Conservation (phyloP, 805 yeast species). For the Candida gorgasii region DNA sequence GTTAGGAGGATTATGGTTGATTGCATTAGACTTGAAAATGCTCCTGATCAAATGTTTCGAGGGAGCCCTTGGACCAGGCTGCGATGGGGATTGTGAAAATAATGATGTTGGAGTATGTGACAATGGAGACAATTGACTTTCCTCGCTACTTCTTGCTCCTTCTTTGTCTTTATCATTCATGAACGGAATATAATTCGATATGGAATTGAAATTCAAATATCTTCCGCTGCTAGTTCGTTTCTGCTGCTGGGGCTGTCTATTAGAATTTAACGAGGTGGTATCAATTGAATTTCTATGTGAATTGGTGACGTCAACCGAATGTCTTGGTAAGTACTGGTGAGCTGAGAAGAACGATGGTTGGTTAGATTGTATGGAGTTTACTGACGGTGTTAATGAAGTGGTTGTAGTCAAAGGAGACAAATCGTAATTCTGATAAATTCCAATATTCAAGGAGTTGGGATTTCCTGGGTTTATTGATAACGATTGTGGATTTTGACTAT, state of each 20-base stretch:
- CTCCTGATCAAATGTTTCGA: conserved; percentile 35
- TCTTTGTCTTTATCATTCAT: conserved; percentile 33
- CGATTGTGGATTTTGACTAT: conserved; percentile 12
- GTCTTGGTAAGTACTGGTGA: conserved; percentile 39
- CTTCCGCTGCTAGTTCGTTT: conserved; percentile 23
- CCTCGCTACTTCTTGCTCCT: neutral
- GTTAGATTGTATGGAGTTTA: conserved; percentile 39
- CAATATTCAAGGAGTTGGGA: conserved; percentile 9
- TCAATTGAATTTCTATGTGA: conserved; percentile 35
- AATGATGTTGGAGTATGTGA: conserved; percentile 5
- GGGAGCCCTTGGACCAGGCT: conserved; percentile 21
- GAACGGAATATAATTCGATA: conserved; percentile 43
- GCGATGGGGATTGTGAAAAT: conserved; percentile 12
- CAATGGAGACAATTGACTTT: conserved; percentile 10
- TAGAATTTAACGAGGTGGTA: conserved; percentile 31
- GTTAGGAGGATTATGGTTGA: no score
- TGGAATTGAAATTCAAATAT: conserved; percentile 34
- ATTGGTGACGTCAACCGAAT: conserved; percentile 36
- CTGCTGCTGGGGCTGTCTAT: conserved; percentile 13
- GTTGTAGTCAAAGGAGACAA: conserved; percentile 46
- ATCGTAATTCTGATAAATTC: conserved; percentile 20
- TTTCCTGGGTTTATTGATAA: conserved; percentile 8
- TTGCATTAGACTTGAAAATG: conserved; percentile 25
- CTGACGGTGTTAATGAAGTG: conserved; percentile 43
- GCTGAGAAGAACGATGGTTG: conserved; percentile 47